Percentiles rank a stretch among this genome's conserved stretches.
phyloP scores from a whole-genome alignment of 768 basidiomycete genomes.

The Leccinum olivaceopallidum region DNA sequence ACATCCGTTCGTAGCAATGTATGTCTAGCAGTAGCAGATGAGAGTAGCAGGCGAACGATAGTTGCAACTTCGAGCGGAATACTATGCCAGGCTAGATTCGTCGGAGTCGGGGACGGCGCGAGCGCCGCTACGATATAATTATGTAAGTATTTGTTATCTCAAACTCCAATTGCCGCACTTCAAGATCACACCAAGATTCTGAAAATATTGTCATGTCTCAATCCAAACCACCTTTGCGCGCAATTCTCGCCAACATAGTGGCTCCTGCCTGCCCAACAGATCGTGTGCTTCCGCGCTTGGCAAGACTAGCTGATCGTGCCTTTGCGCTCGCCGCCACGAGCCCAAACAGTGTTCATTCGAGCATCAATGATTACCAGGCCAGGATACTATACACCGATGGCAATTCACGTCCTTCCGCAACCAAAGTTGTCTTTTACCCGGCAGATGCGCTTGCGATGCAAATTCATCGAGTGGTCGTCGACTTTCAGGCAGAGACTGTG shows the following conservation, averaged over 20 bases:
- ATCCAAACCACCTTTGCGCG: not conserved
- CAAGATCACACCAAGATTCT: too few species aligned
- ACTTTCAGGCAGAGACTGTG: not conserved
- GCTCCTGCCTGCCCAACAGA: not conserved
- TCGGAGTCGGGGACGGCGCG: too few species aligned
- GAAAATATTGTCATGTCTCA: not conserved
- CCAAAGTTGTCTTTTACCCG: not conserved
- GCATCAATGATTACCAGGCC: not conserved
- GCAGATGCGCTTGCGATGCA: not conserved
- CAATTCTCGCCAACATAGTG: not conserved
- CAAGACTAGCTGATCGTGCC: not conserved
- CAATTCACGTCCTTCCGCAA: not conserved
- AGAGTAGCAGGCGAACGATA: too few species aligned
- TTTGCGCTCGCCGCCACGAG: not conserved
- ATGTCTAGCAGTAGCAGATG: too few species aligned
- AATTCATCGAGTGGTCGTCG: not conserved
- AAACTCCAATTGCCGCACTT: too few species aligned
- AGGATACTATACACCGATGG: not conserved
- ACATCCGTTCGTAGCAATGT: too few species aligned
- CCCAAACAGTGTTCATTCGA: not conserved
- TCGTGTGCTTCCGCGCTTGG: not conserved
- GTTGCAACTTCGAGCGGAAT: too few species aligned
- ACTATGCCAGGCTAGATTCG: too few species aligned
- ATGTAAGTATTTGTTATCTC: too few species aligned
- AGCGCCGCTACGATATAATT: too few species aligned